phyloP scores from a whole-genome alignment of 2,329 filamentous ascomycete species.

The Colletotrichum graminicola region DNA sequence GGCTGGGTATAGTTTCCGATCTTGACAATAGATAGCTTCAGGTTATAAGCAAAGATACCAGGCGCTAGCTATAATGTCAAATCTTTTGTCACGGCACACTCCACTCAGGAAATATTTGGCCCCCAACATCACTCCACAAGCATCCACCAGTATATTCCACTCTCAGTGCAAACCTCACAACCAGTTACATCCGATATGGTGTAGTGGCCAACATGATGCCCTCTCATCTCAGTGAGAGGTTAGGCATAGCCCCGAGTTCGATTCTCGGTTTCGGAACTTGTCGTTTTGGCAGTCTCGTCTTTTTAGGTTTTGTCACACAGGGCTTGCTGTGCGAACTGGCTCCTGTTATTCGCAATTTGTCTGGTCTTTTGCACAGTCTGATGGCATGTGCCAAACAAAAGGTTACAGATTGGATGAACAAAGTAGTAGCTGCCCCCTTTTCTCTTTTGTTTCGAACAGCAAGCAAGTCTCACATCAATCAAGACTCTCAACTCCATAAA shows the following conservation, averaged over 20 bases:
- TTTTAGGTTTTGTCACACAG: no score
- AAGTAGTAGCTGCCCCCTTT: background rate
- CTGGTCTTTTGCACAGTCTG: background rate
- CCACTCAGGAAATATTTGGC: background rate
- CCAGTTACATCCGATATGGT: constrained; percentile 23
- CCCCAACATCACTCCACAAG: background rate
- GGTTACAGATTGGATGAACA: background rate
- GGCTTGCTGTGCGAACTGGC: background rate
- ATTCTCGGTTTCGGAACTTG: constrained; percentile 36
- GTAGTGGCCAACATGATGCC: constrained; percentile 40
- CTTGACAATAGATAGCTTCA: no score
- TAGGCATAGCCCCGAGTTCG: constrained; percentile 41
- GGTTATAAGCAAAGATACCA: background rate
- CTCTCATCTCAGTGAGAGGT: constrained; percentile 31
- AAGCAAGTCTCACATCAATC: background rate
- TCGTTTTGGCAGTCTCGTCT: background rate
- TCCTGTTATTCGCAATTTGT: background rate
- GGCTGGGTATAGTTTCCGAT: no score
- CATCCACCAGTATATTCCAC: background rate
- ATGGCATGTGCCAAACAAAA: no score
- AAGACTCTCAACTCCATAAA: background rate
- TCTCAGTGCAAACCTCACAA: rapidly evolving
- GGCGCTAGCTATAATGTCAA: background rate
- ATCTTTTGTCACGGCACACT: background rate
- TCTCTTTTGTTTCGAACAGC: background rate